Percentiles rank a stretch among this genome's conserved stretches.
Evolutionary conservation across 2,329 filamentous ascomycete species (phyloP).

Genomic region (Curvularia verruculosa): DNA sequence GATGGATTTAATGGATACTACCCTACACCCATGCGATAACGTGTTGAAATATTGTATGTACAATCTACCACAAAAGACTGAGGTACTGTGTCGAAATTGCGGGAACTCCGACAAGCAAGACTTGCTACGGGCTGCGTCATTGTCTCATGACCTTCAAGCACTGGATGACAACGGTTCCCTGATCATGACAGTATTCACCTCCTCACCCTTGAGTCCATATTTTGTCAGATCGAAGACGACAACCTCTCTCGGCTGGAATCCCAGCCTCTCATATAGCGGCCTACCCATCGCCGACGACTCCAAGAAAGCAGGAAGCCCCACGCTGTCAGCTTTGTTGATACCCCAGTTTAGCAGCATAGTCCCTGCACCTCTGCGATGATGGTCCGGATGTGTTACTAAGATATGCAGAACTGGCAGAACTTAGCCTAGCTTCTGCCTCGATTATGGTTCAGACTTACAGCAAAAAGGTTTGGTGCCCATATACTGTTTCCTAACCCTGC

Average conservation of each 20-base stretch:
- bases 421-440: neutral
- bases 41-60: neutral
- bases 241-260: slow-evolving; percentile 29
- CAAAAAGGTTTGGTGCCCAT: slow-evolving; percentile 47
- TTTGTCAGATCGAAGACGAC: slow-evolving; percentile 34
- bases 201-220: slow-evolving; percentile 38
- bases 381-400: slow-evolving; percentile 45
- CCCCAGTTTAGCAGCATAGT: slow-evolving; percentile 50
- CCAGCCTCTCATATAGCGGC: slow-evolving; percentile 48
- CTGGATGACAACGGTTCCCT: slow-evolving; percentile 21
- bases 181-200: slow-evolving; percentile 41
- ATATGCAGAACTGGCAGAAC: slow-evolving; percentile 37
- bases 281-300: slow-evolving; percentile 51
- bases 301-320: slow-evolving; percentile 50
- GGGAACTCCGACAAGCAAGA: neutral
- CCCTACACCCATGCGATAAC: neutral
- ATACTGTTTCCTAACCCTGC: slow-evolving; percentile 32
- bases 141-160: neutral
- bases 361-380: slow-evolving; percentile 53
- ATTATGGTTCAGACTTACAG: slow-evolving; percentile 26
- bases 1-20: neutral
- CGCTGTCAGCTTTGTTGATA: slow-evolving; percentile 48
- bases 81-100: neutral
- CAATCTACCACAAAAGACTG: neutral
- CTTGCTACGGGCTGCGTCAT: neutral